Evolutionary conservation across 2,329 filamentous ascomycete species (phyloP).

Genomic region (Talaromyces sp.): DNA sequence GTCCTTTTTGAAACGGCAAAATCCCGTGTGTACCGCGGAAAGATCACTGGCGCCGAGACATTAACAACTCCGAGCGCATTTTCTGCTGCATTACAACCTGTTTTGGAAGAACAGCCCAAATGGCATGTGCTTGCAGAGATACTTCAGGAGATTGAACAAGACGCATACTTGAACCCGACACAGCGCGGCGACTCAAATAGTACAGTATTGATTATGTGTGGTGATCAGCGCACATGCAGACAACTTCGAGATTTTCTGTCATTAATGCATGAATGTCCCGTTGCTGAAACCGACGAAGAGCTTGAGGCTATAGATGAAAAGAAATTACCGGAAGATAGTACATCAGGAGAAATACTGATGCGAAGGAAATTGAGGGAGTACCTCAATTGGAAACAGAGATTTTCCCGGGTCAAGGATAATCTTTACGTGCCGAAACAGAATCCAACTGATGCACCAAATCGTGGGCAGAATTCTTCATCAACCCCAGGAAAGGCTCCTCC

Average conservation of each 20-base stretch:
- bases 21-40: slow-evolving; percentile 77
- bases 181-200: slow-evolving; percentile 80
- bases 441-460: slow-evolving; percentile 24
- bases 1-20: slow-evolving; percentile 91
- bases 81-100: slow-evolving; percentile 66
- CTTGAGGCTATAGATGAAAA: slow-evolving; percentile 39
- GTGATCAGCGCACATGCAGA: slow-evolving; percentile 77
- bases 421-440: slow-evolving; percentile 31
- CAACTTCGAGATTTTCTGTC: slow-evolving; percentile 90
- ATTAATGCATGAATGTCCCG: slow-evolving; percentile 72
- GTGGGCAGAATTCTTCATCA: slow-evolving; percentile 21
- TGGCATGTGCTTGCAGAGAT: slow-evolving; percentile 88
- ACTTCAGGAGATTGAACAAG: slow-evolving; percentile 86
- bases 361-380: slow-evolving; percentile 81
- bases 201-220: slow-evolving; percentile 94
- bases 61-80: slow-evolving; percentile 47
- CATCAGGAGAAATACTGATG: slow-evolving; percentile 86
- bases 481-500: slow-evolving; percentile 65
- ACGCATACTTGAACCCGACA: slow-evolving; percentile 77
- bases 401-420: slow-evolving; percentile 70
- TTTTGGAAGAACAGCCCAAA: slow-evolving; percentile 92
- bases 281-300: slow-evolving; percentile 19
- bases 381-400: slow-evolving; percentile 84
- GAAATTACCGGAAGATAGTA: slow-evolving; percentile 50
- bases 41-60: slow-evolving; percentile 58